phyloP scores from a whole-genome alignment of 495 filamentous ascomycete species.

The Paragyromitra xinjiangensis region DNA sequence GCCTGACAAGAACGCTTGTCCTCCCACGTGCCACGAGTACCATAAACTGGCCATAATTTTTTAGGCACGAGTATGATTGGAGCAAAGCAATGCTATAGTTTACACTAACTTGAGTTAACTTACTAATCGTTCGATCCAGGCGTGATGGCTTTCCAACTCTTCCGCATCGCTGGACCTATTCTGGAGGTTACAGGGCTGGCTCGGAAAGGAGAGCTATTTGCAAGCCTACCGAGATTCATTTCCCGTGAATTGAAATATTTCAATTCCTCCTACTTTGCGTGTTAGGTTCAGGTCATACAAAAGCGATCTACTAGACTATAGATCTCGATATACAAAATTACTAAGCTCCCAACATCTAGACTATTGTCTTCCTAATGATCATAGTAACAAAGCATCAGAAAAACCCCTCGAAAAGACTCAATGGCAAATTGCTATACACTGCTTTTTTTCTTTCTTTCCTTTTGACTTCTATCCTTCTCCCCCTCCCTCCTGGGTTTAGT shows the following conservation, averaged over 20 bases:
- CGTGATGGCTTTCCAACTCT: neutral
- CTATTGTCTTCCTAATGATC: neutral
- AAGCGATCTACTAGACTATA: conserved; percentile 1
- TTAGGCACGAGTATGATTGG: neutral
- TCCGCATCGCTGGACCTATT: neutral
- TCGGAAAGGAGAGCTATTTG: neutral
- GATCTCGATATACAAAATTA: neutral
- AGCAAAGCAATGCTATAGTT: neutral
- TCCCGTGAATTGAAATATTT: neutral
- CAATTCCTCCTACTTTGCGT: neutral
- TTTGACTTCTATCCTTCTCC: neutral
- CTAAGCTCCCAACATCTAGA: neutral
- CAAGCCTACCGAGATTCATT: neutral
- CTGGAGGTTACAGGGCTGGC: neutral
- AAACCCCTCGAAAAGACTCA: neutral
- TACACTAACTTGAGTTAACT: neutral
- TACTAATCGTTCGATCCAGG: neutral
- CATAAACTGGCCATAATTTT: neutral
- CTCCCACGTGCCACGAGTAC: neutral
- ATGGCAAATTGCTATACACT: neutral
- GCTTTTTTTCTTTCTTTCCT: neutral
- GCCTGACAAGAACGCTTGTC: neutral
- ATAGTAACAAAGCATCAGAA: neutral
- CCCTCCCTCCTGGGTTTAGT: neutral
- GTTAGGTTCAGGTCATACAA: neutral